phyloP scores from a whole-genome alignment of 495 filamentous ascomycete species.

The Penicillium taxi region DNA sequence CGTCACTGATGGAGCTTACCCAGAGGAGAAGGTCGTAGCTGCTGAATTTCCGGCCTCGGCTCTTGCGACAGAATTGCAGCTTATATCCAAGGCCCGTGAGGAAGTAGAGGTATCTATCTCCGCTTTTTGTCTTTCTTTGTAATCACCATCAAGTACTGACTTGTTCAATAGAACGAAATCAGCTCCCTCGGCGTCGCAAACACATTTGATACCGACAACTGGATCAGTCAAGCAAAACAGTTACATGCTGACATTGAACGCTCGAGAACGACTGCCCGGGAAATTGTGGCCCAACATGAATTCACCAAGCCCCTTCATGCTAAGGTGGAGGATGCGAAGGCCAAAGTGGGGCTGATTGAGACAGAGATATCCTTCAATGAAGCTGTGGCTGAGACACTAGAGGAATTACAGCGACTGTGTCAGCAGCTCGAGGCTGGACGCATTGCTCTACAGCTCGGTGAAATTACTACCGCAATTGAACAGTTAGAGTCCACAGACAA shows the following conservation, averaged over 20 bases:
- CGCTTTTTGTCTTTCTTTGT: not conserved
- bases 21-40: slow-evolving; percentile 63
- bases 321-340: slow-evolving; percentile 55
- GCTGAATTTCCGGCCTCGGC: slow-evolving; percentile 50
- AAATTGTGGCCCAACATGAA: slow-evolving; percentile 66
- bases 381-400: slow-evolving; percentile 54
- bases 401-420: slow-evolving; percentile 44
- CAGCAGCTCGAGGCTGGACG: slow-evolving; percentile 37
- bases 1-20: slow-evolving; percentile 62
- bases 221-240: slow-evolving; percentile 74
- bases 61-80: slow-evolving; percentile 55
- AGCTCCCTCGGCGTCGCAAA: slow-evolving; percentile 62
- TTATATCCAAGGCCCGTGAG: slow-evolving; percentile 56
- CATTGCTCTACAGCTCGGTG: slow-evolving; percentile 38
- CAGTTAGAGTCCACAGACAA: slow-evolving; percentile 49
- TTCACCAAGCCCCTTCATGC: slow-evolving; percentile 51
- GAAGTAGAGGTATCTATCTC: slow-evolving; percentile 53
- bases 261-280: slow-evolving; percentile 60
- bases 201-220: slow-evolving; percentile 69
- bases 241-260: slow-evolving; percentile 75
- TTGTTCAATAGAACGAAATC: slow-evolving; percentile 53
- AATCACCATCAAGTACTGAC: not conserved
- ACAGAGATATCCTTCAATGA: slow-evolving; percentile 72
- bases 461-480: slow-evolving; percentile 49
- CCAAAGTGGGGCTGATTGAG: slow-evolving; percentile 61